Evolutionary conservation across 2,329 filamentous ascomycete genomes (phyloP).

Genomic region (Colletotrichum somersetense): DNA sequence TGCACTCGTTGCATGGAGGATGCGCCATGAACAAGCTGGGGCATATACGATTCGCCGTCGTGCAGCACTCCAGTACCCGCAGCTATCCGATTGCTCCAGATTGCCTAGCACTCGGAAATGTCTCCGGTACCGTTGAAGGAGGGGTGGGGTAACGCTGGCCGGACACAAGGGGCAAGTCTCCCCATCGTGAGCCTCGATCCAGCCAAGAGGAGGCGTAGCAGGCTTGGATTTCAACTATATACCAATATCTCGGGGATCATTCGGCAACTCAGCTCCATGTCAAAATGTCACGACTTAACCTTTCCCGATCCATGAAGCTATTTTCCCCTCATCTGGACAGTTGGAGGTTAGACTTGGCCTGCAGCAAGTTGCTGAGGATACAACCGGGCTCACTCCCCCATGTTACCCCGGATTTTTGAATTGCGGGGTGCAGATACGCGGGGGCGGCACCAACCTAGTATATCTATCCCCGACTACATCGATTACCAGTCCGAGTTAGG

Average conservation of each 20-base stretch:
- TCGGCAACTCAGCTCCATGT: slow-evolving; percentile 38
- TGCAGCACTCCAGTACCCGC: slow-evolving; percentile 21
- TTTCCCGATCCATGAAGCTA: slow-evolving; percentile 21
- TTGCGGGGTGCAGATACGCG: slow-evolving; percentile 40
- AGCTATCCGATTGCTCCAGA: slow-evolving; percentile 37
- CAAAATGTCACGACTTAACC: slow-evolving; percentile 28
- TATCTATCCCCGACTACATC: slow-evolving; percentile 14
- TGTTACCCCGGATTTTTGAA: slow-evolving; percentile 38
- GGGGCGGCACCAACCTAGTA: slow-evolving; percentile 25
- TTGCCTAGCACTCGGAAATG: slow-evolving; percentile 23
- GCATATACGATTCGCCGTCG: slow-evolving; percentile 30
- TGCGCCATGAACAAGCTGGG: background rate
- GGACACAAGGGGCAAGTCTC: slow-evolving; percentile 22
- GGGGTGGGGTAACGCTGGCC: slow-evolving; percentile 25
- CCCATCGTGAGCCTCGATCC: slow-evolving; percentile 33
- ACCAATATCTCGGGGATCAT: slow-evolving; percentile 33
- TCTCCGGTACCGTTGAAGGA: slow-evolving; percentile 23
- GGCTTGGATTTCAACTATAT: slow-evolving; percentile 39
- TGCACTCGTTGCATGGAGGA: slow-evolving; percentile 17
- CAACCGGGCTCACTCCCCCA: slow-evolving; percentile 24
- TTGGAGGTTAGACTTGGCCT: slow-evolving; percentile 31
- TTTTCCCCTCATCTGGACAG: slow-evolving; percentile 31
- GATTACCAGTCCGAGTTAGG: slow-evolving; percentile 13
- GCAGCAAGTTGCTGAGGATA: slow-evolving; percentile 20
- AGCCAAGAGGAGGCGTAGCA: slow-evolving; percentile 36